These are phyloP conservation scores for Leccinum olivaceopallidum DNA, from an alignment of 768 basidiomycete species.

Conservation along the genomic window DNA sequence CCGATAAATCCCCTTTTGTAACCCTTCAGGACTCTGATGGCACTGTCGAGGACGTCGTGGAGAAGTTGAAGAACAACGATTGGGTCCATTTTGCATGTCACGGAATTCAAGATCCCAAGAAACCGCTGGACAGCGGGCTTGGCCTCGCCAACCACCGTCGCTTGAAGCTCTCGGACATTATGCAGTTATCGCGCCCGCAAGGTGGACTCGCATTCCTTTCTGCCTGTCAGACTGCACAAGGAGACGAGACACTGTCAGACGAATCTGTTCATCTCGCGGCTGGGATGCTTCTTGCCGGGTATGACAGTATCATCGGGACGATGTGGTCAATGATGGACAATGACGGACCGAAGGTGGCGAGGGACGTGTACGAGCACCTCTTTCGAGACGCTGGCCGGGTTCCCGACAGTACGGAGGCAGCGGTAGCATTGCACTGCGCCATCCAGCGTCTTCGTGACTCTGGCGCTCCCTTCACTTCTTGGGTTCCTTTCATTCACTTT, in stretches of 20 bases:
- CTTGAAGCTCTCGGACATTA: neutral
- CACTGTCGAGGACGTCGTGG: neutral
- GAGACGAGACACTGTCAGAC: neutral
- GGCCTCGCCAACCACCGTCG: neutral
- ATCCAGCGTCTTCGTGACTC: neutral
- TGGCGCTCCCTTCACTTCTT: neutral
- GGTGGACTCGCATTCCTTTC: neutral
- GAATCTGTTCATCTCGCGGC: neutral
- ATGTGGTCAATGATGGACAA: neutral
- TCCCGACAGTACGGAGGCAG: neutral
- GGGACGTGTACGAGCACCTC: neutral
- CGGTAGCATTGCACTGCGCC: neutral
- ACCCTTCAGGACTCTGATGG: neutral
- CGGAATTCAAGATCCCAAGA: neutral
- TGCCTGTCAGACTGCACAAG: neutral
- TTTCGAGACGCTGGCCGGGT: neutral
- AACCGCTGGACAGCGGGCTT: neutral
- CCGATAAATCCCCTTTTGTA: neutral
- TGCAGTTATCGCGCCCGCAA: neutral
- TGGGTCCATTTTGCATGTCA: neutral
- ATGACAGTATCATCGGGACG: neutral
- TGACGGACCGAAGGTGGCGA: neutral
- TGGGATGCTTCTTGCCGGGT: neutral
- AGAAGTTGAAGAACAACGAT: neutral
- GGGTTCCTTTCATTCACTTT: neutral